These are phyloP conservation scores for Myxozyma monticola DNA, from an alignment of 805 yeast species.

Conservation along the genomic window DNA sequence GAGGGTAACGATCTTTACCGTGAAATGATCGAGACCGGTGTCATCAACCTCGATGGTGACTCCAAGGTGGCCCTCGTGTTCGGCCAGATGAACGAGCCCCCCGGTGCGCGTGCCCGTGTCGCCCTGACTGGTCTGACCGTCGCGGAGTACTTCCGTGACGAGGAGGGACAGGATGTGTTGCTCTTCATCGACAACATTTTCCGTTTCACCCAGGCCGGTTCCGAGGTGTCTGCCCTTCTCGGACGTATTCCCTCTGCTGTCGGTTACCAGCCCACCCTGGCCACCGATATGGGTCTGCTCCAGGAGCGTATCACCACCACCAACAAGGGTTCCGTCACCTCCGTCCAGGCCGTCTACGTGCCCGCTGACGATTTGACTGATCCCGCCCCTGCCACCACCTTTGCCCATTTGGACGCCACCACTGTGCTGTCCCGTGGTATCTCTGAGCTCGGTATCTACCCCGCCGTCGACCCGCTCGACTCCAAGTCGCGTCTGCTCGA, in stretches of 20 bases:
- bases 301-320: conserved; percentile 99
- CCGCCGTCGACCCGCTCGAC: conserved; percentile 99
- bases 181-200: conserved; percentile 99
- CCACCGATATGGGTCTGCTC: conserved; percentile 99
- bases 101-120: conserved; percentile 99
- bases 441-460: conserved; percentile 99
- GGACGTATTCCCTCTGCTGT: conserved; percentile 99
- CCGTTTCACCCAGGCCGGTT: conserved; percentile 99
- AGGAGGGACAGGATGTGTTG: conserved; percentile 99
- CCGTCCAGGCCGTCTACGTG: conserved; percentile 99
- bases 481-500: conserved; percentile 98
- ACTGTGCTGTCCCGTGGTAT: conserved; percentile 99
- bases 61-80: conserved; percentile 99
- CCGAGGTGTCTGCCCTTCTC: conserved; percentile 98
- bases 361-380: conserved; percentile 99
- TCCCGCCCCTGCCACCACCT: conserved; percentile 99
- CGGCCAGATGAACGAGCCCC: conserved; percentile 99
- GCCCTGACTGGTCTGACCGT: conserved; percentile 99
- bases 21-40: conserved; percentile 99
- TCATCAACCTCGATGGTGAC: conserved; percentile 98
- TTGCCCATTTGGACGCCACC: conserved; percentile 99
- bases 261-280: conserved; percentile 99
- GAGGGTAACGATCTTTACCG: conserved; percentile 99
- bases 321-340: conserved; percentile 98
- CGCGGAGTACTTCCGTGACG: conserved; percentile 99